A percentile compares a stretch with the other conserved stretches of the same genome.
Evolutionary conservation across 179 eudicot species (phyloP).

Genomic region (Sideroxylon spinosum): DNA sequence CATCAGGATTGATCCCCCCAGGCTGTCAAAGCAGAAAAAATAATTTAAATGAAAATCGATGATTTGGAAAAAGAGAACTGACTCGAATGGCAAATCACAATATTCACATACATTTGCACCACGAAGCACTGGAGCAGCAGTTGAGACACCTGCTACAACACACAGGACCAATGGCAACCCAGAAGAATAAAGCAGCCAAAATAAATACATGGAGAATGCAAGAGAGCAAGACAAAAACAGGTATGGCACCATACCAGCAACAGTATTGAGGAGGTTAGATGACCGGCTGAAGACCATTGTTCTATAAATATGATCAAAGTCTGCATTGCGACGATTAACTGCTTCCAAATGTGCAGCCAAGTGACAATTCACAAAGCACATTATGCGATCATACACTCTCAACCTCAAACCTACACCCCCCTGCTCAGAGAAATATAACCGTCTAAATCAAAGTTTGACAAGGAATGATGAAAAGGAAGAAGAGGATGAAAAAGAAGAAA

Average conservation of each 20-base stretch:
- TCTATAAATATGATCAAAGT: slow-evolving; percentile 80
- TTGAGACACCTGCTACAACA: slow-evolving; percentile 84
- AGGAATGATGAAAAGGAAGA: neutral
- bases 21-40: slow-evolving; percentile 33
- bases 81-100: neutral
- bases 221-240: slow-evolving; percentile 64
- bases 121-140: slow-evolving; percentile 60
- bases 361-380: slow-evolving; percentile 94
- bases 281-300: slow-evolving; percentile 82
- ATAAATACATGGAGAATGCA: slow-evolving; percentile 65
- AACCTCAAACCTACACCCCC: slow-evolving; percentile 98
- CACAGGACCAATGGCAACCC: slow-evolving; percentile 63
- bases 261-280: slow-evolving; percentile 61
- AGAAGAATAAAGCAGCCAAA: slow-evolving; percentile 71
- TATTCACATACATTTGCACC: slow-evolving; percentile 52
- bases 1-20: slow-evolving; percentile 48
- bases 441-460: slow-evolving; percentile 7
- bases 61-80: slow-evolving; percentile 11
- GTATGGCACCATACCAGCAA: slow-evolving; percentile 76
- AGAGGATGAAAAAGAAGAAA: neutral
- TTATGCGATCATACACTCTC: slow-evolving; percentile 88
- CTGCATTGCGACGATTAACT: slow-evolving; percentile 91
- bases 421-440: slow-evolving; percentile 39
- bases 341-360: slow-evolving; percentile 99
- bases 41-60: slow-evolving; percentile 14